Base-by-base conservation (phyloP, 139 green algal genomes). In the Edaphochlamys debaryana region DNA sequence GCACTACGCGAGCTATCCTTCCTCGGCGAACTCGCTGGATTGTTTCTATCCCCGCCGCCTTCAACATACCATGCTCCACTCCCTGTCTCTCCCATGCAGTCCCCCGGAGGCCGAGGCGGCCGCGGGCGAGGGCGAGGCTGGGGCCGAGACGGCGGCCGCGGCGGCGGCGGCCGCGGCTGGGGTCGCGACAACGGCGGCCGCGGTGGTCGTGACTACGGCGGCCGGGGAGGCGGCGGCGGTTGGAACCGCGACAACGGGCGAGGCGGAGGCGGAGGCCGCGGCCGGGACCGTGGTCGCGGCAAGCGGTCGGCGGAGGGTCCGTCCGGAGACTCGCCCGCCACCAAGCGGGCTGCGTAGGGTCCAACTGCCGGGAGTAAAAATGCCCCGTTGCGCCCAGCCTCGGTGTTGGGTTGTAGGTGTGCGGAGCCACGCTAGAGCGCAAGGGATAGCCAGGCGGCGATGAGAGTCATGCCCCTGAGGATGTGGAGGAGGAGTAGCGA, bases 371-470 rank as follows among this genome's bases (percentile, higher is more conserved):
- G 20, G 27, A 20, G 1, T 6, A 29, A 15, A 4, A 20, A 62
- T 22, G 25, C 20, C 20, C 15, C 6, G 17, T 29, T 29, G 52
- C 4, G 17, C 4, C 9, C 13, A 15, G 17, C 13, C 17, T 62
- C 4, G 9, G 25, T 22, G 52, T 62, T 30, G 17, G 4, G 20
- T 62, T 27, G 52, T 25, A 29, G 20, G 9, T 30, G 15, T 6
- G 7, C 8, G 13, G 8, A 40, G 13, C 11, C 22, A 8, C 13
- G 2, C 22, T 34, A 82, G 17, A 82, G 42, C 42, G 76, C 66
- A 2, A 84, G 50, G 22, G 78, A 29, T 38, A 84, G 64, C 78
- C 78, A 84, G 17, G 78, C 78, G 37, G 78, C 78, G 7, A 84
- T 84, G 48, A 84, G 66, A 17, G 78, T 56, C 48, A 84, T 69